These are phyloP conservation scores for Hymenoscyphus infarciens DNA, from an alignment of 2,329 filamentous ascomycete genomes.

Conservation along the genomic window DNA sequence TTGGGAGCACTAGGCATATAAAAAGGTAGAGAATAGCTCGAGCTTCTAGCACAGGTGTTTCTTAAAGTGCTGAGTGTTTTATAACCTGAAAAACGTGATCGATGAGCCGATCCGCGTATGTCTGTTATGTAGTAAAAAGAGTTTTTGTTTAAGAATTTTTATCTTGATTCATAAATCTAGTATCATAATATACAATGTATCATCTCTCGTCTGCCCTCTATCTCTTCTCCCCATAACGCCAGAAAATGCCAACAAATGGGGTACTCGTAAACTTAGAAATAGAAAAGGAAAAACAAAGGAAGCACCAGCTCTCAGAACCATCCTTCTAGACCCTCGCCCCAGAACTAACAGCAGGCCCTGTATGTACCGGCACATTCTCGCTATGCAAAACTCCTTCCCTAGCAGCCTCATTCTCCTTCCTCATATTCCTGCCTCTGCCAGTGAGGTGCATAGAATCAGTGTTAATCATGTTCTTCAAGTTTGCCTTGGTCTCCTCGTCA, in stretches of 20 bases:
- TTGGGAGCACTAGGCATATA: too few species aligned
- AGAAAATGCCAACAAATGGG: not conserved
- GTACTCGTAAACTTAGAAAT: not conserved
- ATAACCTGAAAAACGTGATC: too few species aligned
- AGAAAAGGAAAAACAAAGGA: not conserved
- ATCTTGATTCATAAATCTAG: not conserved
- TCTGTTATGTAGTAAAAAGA: too few species aligned
- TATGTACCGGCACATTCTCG: constrained; percentile 4
- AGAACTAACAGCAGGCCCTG: not conserved
- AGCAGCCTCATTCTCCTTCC: constrained; percentile 51
- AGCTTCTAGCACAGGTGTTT: too few species aligned
- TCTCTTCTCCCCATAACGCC: not conserved
- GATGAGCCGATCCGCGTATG: too few species aligned
- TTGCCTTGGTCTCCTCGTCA: constrained; percentile 17
- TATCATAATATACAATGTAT: constrained; percentile 1
- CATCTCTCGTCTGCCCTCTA: not conserved
- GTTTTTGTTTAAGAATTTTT: not conserved
- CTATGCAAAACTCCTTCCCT: constrained; percentile 5
- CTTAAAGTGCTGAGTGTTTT: too few species aligned
- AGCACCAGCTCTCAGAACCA: not conserved
- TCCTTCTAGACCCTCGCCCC: not conserved
- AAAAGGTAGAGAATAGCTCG: too few species aligned
- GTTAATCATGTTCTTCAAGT: constrained; percentile 26
- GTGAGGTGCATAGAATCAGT: constrained; percentile 25
- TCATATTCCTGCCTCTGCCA: constrained; percentile 17